These are phyloP conservation scores for Sclerospora graminicola DNA, from an alignment of 352 stramenopile genomes.

Conservation along the genomic window DNA sequence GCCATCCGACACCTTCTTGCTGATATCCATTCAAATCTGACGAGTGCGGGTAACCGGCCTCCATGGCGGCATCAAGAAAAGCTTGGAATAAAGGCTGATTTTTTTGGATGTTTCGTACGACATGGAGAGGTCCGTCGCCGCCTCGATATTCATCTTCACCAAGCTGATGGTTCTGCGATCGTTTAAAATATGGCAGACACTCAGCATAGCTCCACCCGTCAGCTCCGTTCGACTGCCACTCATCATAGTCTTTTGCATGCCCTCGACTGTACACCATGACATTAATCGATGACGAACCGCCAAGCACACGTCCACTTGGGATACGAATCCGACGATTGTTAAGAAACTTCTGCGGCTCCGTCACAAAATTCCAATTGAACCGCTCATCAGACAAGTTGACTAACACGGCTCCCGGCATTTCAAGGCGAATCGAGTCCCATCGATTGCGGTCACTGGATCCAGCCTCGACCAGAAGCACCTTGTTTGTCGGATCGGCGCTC, in stretches of 20 bases:
- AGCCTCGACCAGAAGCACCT: conserved; percentile 84
- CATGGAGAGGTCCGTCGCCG: too few relatives aligned
- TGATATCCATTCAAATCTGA: conserved; percentile 78
- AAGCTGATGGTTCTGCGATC: conserved; percentile 52
- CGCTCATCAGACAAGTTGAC: conserved; percentile 67
- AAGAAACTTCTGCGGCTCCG: conserved; percentile 61
- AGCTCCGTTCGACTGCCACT: conserved; percentile 52
- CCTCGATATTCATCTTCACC: conserved; percentile 56
- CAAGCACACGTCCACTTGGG: conserved; percentile 69
- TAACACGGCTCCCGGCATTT: conserved; percentile 69
- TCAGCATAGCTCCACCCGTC: conserved; percentile 72
- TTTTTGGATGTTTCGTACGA: conserved; percentile 30
- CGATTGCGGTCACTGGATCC: too few relatives aligned
- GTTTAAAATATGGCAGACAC: conserved; percentile 75
- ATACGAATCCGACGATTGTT: conserved; percentile 60
- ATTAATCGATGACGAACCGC: conserved; percentile 75
- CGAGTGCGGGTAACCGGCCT: conserved; percentile 44
- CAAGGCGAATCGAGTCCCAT: conserved; percentile 78
- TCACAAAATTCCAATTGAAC: conserved; percentile 81
- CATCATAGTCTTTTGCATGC: conserved; percentile 79
- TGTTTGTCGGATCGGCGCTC: conserved; percentile 57
- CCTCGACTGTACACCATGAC: conserved; percentile 86
- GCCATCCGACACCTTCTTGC: conserved; percentile 79
- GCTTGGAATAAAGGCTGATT: conserved; percentile 74
- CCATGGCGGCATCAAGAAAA: conserved; percentile 48